These are phyloP conservation scores for Xylaria bambusicola DNA, from an alignment of 495 filamentous ascomycete genomes.

Conservation along the genomic window DNA sequence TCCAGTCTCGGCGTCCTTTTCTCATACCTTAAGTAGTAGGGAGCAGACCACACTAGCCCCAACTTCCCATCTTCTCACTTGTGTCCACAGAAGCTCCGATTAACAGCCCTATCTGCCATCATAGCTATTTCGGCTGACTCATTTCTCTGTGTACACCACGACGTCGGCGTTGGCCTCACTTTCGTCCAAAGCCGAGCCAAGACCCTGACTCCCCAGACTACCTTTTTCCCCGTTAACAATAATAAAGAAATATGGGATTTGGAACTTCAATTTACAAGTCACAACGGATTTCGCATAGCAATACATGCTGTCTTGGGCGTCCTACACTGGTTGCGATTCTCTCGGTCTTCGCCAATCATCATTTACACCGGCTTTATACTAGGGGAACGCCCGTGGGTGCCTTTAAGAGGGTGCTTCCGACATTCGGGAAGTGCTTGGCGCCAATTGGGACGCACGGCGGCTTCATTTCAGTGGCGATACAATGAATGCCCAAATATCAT, in stretches of 20 bases:
- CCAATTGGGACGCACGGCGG: constrained; percentile 26
- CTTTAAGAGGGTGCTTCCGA: constrained; percentile 29
- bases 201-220: neutral
- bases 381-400: constrained; percentile 26
- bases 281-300: constrained; percentile 18
- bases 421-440: constrained; percentile 21
- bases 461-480: constrained; percentile 30
- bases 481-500: constrained; percentile 60
- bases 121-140: constrained; percentile 12
- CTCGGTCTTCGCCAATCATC: constrained; percentile 29
- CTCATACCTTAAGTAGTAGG: constrained; percentile 18
- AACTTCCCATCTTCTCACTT: constrained; percentile 16
- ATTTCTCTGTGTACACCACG: constrained; percentile 18
- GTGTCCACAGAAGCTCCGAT: constrained; percentile 26
- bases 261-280: constrained; percentile 3
- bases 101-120: constrained; percentile 27
- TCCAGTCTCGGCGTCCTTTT: neutral
- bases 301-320: constrained; percentile 1
- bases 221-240: neutral
- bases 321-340: constrained; percentile 16
- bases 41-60: constrained; percentile 16
- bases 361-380: constrained; percentile 24
- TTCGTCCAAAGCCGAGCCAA: neutral
- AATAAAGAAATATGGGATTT: neutral
- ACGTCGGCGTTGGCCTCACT: constrained; percentile 5